A percentile compares a stretch with the other conserved stretches of the same genome.
These are phyloP conservation scores for Aphanomyces astaci DNA, from an alignment of 352 stramenopile genomes.

Conservation along the genomic window DNA sequence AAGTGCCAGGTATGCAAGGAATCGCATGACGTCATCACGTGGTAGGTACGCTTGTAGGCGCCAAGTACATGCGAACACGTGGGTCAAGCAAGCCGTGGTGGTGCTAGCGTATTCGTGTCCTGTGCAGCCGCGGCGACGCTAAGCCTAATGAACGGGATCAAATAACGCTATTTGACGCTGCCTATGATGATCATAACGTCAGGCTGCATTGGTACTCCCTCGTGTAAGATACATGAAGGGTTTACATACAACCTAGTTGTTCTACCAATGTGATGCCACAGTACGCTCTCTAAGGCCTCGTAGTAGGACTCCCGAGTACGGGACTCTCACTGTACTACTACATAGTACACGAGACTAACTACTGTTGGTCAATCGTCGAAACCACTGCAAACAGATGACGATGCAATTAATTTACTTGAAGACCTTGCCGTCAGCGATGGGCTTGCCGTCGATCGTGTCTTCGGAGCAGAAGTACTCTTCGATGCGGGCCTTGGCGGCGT, in stretches of 20 bases:
- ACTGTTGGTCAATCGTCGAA: too few relatives aligned
- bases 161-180: not conserved
- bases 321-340: too few relatives aligned
- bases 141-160: not conserved
- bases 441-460: slow-evolving; percentile 81
- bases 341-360: too few relatives aligned
- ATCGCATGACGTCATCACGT: not conserved
- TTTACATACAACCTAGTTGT: too few relatives aligned
- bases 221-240: too few relatives aligned
- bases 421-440: slow-evolving; percentile 87
- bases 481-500: slow-evolving; percentile 71
- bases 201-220: too few relatives aligned
- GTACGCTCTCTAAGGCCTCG: too few relatives aligned
- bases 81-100: not conserved
- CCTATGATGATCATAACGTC: too few relatives aligned
- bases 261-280: too few relatives aligned
- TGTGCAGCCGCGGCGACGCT: not conserved
- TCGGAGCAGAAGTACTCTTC: slow-evolving; percentile 85
- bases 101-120: not conserved
- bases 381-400: too few relatives aligned
- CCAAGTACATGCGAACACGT: not conserved
- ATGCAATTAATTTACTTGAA: slow-evolving; percentile 82
- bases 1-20: not conserved
- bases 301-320: too few relatives aligned
- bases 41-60: not conserved